Percentiles rank a stretch among this genome's conserved stretches.
These are phyloP conservation scores for Aspergillus cavernicola DNA, from an alignment of 495 filamentous ascomycete genomes.

Conservation along the genomic window DNA sequence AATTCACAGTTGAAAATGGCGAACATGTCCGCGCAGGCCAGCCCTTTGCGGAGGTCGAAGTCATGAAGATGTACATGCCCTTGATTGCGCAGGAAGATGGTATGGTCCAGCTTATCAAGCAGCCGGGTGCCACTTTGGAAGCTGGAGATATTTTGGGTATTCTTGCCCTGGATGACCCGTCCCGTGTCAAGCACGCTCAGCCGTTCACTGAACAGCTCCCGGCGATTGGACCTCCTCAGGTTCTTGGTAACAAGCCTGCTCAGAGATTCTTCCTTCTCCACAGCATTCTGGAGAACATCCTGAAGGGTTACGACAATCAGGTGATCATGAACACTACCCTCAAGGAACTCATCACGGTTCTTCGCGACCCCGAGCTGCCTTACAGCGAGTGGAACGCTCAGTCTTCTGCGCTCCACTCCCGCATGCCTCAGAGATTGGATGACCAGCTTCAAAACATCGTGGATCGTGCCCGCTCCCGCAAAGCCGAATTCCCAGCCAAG, in stretches of 20 bases:
- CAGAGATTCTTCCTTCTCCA: slow-evolving; percentile 77
- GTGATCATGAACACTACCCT: slow-evolving; percentile 88
- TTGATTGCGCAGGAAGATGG: slow-evolving; percentile 95
- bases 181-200: slow-evolving; percentile 93
- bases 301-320: slow-evolving; percentile 94
- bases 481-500: slow-evolving; percentile 89
- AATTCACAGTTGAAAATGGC: slow-evolving; percentile 96
- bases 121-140: slow-evolving; percentile 95
- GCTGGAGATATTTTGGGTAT: slow-evolving; percentile 99
- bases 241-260: slow-evolving; percentile 87
- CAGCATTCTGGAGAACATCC: slow-evolving; percentile 80
- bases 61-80: slow-evolving; percentile 99
- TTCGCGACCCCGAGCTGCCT: slow-evolving; percentile 84
- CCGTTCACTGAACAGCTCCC: slow-evolving; percentile 94
- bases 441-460: slow-evolving; percentile 74
- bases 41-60: slow-evolving; percentile 94
- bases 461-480: slow-evolving; percentile 71
- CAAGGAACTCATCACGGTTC: slow-evolving; percentile 84
- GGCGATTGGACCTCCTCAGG: slow-evolving; percentile 76
- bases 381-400: slow-evolving; percentile 97
- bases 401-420: slow-evolving; percentile 87
- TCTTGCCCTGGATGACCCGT: slow-evolving; percentile 90
- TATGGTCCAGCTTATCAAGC: slow-evolving; percentile 97
- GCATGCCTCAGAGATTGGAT: slow-evolving; percentile 94
- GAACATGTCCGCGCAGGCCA: slow-evolving; percentile 92